Evolutionary conservation across 1,284 basidiomycete species (phyloP).

Genomic region (Irpex sp.): DNA sequence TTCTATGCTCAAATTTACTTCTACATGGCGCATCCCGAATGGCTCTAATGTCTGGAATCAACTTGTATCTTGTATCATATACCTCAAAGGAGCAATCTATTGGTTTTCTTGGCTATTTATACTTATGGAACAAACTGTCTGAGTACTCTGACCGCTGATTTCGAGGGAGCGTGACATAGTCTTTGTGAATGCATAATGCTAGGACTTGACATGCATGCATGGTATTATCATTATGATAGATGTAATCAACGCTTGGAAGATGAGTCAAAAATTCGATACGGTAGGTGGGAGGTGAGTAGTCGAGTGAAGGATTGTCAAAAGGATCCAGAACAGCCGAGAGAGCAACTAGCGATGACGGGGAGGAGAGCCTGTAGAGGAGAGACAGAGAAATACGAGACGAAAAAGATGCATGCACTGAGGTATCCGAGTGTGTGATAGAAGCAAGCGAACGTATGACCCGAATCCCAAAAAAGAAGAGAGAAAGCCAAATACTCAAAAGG

Average conservation of each 20-base stretch:
- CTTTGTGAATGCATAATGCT: not conserved
- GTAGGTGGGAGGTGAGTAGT: constrained; percentile 7
- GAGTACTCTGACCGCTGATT: not conserved
- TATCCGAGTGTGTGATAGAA: constrained; percentile 13
- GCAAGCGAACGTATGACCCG: constrained; percentile 12
- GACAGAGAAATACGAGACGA: constrained; percentile 12
- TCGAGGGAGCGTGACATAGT: too few relatives aligned
- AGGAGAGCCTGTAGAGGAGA: not conserved
- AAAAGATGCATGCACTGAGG: constrained; percentile 12
- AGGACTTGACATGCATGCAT: not conserved
- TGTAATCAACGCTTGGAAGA: constrained; percentile 10
- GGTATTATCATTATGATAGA: constrained; percentile 6
- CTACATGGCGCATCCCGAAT: too few relatives aligned
- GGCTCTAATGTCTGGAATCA: too few relatives aligned
- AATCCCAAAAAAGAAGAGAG: constrained; percentile 8
- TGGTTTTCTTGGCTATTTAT: too few relatives aligned
- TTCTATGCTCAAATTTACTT: too few relatives aligned
- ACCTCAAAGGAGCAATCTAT: too few relatives aligned
- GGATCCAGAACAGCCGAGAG: not conserved
- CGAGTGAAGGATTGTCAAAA: not conserved
- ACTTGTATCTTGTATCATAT: too few relatives aligned
- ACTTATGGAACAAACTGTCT: not conserved
- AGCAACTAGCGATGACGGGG: constrained; percentile 17
- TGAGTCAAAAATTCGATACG: constrained; percentile 15
- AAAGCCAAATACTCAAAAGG: constrained; percentile 18